Evolutionary conservation across 768 basidiomycete genomes (phyloP), one percentile per base, ranked within the genome.

Genomic region (Naganishia antarctica): DNA sequence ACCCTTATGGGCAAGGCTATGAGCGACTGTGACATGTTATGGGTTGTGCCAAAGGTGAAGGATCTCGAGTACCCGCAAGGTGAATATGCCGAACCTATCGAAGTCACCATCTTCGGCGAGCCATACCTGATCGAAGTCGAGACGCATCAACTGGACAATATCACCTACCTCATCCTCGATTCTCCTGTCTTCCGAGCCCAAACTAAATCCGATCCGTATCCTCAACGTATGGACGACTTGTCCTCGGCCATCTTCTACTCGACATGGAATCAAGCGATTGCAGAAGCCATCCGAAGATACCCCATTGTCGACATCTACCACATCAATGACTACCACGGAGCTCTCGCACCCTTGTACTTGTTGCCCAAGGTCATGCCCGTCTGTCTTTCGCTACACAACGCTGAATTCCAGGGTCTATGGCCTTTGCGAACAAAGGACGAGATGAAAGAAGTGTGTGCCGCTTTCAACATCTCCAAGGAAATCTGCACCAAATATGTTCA

Each of bases 381-480:
- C 73, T 94, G 91, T 77, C 81, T 96, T 31, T 96, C 92, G 3
- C 82, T 96, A 34, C 92, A 96, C 81, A 96, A 96, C 70, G 92
- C 92, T 72, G 92, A 96, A 78, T 96, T 96, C 83, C 92, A 96
- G 75, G 92, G 92, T 79, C 83, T 93, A 26, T 94, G 92, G 92
- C 76, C 92, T 6, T 83, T 96, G 26, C 87, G 92, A 48, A 96
- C 92, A 40, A 94, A 94, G 81, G 91, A 93, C 74, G 92, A 96
- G 77, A 92, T 93, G 91, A 93, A 91, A 80, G 92, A 96, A 77
- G 92, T 96, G 49, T 96, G 92, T 76, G 93, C 92, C 3, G 92
- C 92, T 3, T 96, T 96, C 83, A 94, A 94, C 78, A 89, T 96
- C 77, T 88, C 88, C 81, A 94, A 94, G 79, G 91, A 93, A 73